These are phyloP conservation scores for Gonapodya sp. DNA, from an alignment of 192 early-diverging fungal genomes.

Conservation along the genomic window DNA sequence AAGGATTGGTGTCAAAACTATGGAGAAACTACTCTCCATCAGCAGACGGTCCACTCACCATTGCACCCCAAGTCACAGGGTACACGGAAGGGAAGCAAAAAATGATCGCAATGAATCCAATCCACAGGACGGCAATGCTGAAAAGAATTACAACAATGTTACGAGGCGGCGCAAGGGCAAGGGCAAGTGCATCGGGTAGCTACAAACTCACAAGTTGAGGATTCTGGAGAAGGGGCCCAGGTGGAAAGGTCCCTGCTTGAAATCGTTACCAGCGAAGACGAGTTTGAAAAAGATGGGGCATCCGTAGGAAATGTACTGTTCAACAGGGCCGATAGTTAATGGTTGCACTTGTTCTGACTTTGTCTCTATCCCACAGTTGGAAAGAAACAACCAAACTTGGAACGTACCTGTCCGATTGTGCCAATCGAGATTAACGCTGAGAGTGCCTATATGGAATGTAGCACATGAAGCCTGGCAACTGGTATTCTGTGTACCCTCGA, in stretches of 20 bases:
- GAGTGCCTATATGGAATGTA: no score
- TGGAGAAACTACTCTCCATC: neutral
- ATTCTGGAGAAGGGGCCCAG: slow-evolving; percentile 30
- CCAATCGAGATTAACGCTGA: slow-evolving; percentile 44
- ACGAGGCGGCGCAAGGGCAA: no score
- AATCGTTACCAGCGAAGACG: slow-evolving; percentile 28
- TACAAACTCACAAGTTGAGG: no score
- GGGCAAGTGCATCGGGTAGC: no score
- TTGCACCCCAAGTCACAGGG: slow-evolving; percentile 4
- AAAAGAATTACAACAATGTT: no score
- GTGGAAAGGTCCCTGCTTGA: slow-evolving; percentile 34
- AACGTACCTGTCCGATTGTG: slow-evolving; percentile 42
- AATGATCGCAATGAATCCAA: slow-evolving; percentile 4
- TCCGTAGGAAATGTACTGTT: slow-evolving; percentile 33
- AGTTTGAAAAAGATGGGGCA: slow-evolving; percentile 38
- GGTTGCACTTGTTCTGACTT: no score
- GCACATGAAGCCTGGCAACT: no score
- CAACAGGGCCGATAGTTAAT: neutral
- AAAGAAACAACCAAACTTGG: no score
- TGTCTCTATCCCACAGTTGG: no score
- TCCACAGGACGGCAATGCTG: neutral
- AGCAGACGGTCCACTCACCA: neutral
- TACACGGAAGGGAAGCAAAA: slow-evolving; percentile 6
- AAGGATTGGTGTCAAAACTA: neutral
- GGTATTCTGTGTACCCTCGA: no score